Evolutionary conservation across 192 early-diverging fungal species (phyloP), one percentile per base, ranked within the genome.

Genomic region (Haplosporangium gracile): DNA sequence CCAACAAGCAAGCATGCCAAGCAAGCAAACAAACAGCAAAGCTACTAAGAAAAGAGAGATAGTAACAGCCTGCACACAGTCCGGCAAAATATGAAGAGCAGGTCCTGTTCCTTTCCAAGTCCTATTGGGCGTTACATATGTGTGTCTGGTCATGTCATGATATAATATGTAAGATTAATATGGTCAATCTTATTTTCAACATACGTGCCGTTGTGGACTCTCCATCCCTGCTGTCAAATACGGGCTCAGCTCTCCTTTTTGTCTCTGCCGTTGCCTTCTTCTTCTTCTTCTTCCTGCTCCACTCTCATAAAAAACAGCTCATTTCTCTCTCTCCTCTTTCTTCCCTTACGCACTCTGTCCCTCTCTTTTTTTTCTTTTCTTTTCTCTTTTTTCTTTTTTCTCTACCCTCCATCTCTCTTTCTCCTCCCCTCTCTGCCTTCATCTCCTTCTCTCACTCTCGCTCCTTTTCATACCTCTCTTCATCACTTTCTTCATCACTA

Each of bases 281-380:
- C 9, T 65, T 65, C 24, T 57, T n/a, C n/a, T n/a, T n/a, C n/a
- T n/a, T n/a, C 38, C 53, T 36, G 22, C 13, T 34, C 51, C 5
- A 16, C 29, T 60, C 24, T 53, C 68, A 51, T 51, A 51, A 20
- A 22, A 51, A 51, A 51, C 4, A 22, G 49, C 68, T 78, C 34
- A 7, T 7, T 51, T 49, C 65, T 18, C 51, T 79, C 69, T n/a
- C 63, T 49, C 71, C 65, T 71, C n/a, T 72, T 15, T 38, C 34
- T 72, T 49, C 36, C 70, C 34, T 36, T 34, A 22, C 70, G 63
- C 43, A 51, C 49, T 36, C n/a, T 39, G 11, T 43, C 45, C 1
- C 42, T 24, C 40, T n/a, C 51, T 51, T 39, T 45, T 38, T 9
- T 22, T 75, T 51, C 43, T 39, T 51, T 49, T 43, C 29, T 22